Percentiles rank a stretch among this genome's conserved stretches.
phyloP scores from a whole-genome alignment of 1,284 basidiomycete species.

The Boletus mariae region DNA sequence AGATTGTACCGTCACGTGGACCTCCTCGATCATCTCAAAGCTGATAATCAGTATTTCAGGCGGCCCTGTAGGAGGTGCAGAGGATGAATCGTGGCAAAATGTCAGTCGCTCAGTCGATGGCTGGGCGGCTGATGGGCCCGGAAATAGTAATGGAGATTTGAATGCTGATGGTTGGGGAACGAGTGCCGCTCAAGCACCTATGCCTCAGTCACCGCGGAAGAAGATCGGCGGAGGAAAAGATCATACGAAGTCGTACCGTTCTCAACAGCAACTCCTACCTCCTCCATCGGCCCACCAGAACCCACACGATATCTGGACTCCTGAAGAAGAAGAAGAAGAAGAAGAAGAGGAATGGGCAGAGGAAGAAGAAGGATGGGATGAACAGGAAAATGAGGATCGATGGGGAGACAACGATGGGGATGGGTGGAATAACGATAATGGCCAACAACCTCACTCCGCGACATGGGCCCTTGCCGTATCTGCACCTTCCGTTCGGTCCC shows the following conservation, averaged over 20 bases:
- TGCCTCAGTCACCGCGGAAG: constrained; percentile 20
- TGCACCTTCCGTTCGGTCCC: constrained; percentile 14
- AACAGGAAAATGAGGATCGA: constrained; percentile 11
- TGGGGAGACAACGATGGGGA: constrained; percentile 15
- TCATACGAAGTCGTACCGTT: constrained; percentile 17
- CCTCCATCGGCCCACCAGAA: constrained; percentile 13
- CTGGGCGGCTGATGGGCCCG: constrained; percentile 23
- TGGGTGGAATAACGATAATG: constrained; percentile 14
- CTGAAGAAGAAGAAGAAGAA: constrained; percentile 4
- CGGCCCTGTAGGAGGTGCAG: constrained; percentile 14
- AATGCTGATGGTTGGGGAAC: constrained; percentile 22
- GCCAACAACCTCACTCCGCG: constrained; percentile 27
- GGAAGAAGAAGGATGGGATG: constrained; percentile 14
- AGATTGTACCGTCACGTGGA: constrained; percentile 2
- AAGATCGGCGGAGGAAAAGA: constrained; percentile 13
- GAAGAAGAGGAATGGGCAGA: constrained; percentile 17
- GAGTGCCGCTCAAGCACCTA: constrained; percentile 11
- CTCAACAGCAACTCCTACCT: constrained; percentile 15
- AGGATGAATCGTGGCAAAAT: constrained; percentile 31
- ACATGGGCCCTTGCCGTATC: constrained; percentile 29
- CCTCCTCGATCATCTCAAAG: not conserved
- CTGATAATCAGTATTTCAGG: constrained; percentile 20
- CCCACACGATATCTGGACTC: constrained; percentile 17
- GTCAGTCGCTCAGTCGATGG: constrained; percentile 18
- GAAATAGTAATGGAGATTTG: constrained; percentile 26